Percentiles rank a stretch among this genome's conserved stretches.
These are phyloP conservation scores for Chamaecrista fasciculata DNA, from an alignment of 306 rosid species.

Conservation along the genomic window DNA sequence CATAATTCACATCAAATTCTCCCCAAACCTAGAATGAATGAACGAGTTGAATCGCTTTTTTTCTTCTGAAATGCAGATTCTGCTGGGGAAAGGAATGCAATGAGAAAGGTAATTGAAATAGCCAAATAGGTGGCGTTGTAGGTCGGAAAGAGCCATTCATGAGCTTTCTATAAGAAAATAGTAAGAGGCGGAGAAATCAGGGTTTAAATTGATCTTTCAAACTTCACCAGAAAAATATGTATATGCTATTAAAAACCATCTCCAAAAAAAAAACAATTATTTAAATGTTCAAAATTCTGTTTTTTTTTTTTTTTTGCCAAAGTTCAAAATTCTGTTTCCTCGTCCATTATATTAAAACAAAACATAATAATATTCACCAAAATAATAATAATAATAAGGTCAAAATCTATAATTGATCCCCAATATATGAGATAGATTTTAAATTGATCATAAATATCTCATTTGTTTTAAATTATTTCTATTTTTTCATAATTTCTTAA, in stretches of 20 bases:
- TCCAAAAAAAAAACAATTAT: no score
- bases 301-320: no score
- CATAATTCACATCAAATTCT: constrained; percentile 36
- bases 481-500: no score
- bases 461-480: no score
- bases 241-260: no score
- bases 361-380: no score
- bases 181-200: background rate
- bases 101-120: constrained; percentile 7
- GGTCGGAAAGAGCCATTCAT: constrained; percentile 13
- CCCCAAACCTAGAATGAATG: background rate
- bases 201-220: background rate
- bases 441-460: no score
- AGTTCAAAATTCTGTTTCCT: background rate
- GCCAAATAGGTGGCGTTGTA: background rate
- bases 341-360: background rate
- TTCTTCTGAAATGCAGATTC: constrained; percentile 25
- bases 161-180: background rate
- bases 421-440: no score
- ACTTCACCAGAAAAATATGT: no score
- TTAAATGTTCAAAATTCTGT: no score
- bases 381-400: no score
- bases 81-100: background rate
- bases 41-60: background rate
- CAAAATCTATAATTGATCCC: no score